phyloP scores from a whole-genome alignment of 1,139 yeast species.

The Zygotorulaspora mrakii region DNA sequence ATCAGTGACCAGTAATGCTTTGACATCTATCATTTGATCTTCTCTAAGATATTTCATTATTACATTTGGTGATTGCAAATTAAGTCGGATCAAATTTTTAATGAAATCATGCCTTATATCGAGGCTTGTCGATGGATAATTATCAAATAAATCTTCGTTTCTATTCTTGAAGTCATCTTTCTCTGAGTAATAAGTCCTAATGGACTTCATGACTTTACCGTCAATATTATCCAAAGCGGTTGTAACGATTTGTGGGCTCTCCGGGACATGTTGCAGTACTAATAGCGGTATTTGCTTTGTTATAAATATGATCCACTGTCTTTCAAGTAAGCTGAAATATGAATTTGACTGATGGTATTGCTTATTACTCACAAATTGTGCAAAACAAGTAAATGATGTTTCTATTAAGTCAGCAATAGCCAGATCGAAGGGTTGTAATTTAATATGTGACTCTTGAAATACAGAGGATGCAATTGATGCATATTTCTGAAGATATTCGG shows the following conservation, averaged over 20 bases:
- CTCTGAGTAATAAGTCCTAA: conserved; percentile 34
- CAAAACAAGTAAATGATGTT: conserved; percentile 37
- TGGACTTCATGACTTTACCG: conserved; percentile 35
- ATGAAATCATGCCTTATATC: conserved; percentile 57
- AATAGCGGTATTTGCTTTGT: conserved; percentile 34
- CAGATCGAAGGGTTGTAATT: conserved; percentile 19
- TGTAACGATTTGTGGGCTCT: conserved; percentile 25
- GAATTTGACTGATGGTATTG: conserved; percentile 36
- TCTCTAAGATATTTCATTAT: conserved; percentile 47
- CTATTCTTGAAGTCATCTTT: conserved; percentile 31
- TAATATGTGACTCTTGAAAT: conserved; percentile 17
- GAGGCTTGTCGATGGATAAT: conserved; percentile 45
- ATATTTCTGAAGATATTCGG: conserved; percentile 31
- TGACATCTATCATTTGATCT: conserved; percentile 40
- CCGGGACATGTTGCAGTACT: conserved; percentile 27
- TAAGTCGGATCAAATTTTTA: conserved; percentile 48
- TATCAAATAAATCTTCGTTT: conserved; percentile 39
- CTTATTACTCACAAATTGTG: conserved; percentile 36
- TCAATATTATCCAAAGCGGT: conserved; percentile 33
- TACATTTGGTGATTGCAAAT: conserved; percentile 41
- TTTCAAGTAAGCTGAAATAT: conserved; percentile 31
- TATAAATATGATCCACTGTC: conserved; percentile 35
- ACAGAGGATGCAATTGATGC: conserved; percentile 26
- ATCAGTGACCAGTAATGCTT: conserved; percentile 33
- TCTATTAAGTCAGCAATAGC: conserved; percentile 34